Evolutionary conservation across 768 basidiomycete species (phyloP).

Genomic region (Hericium rajendrae): DNA sequence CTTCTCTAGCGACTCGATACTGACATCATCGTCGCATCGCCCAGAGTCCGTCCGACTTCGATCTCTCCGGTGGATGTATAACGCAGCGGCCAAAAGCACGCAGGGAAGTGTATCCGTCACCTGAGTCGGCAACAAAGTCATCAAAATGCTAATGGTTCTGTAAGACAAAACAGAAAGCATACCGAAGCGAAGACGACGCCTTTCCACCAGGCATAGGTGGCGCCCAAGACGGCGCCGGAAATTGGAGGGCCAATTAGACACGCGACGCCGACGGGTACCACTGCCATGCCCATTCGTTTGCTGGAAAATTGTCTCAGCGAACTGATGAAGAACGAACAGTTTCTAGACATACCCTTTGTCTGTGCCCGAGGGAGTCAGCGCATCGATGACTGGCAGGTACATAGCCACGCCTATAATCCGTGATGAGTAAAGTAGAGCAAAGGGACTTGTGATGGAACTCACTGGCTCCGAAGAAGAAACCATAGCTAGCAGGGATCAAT

Average conservation of each 20-base stretch:
- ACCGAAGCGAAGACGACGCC: background rate
- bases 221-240: background rate
- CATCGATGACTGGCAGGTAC: background rate
- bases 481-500: background rate
- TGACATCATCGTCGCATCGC: too few species aligned
- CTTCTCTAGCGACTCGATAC: too few species aligned
- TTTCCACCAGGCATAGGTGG: background rate
- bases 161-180: background rate
- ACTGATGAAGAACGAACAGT: background rate
- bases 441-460: background rate
- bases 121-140: background rate
- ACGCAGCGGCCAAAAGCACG: background rate
- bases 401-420: background rate
- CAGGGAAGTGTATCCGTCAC: background rate
- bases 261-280: background rate
- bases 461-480: slow-evolving; percentile 3
- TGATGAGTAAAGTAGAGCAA: background rate
- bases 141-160: too few species aligned
- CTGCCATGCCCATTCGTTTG: background rate
- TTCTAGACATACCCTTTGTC: background rate
- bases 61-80: background rate
- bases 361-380: background rate
- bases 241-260: background rate
- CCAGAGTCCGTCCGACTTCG: background rate
- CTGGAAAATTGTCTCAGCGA: background rate